A percentile compares a stretch with the other conserved stretches of the same genome.
phyloP scores from a whole-genome alignment of 371 early-diverging fungal genomes.

The Encephalitozoon cuniculi region DNA sequence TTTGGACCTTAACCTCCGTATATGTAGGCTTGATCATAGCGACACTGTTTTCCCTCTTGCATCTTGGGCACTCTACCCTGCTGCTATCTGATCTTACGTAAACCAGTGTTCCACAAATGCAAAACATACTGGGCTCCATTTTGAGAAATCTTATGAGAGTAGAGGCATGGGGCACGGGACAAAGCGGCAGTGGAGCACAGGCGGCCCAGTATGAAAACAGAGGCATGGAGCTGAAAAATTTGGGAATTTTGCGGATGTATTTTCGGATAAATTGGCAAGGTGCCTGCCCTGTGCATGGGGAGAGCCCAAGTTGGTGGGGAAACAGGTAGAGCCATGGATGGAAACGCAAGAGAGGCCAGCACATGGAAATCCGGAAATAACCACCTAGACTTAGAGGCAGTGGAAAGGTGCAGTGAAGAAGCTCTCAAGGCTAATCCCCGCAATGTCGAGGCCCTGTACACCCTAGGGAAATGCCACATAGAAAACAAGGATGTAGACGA shows the following conservation, averaged over 20 bases:
- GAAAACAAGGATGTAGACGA: slow-evolving; percentile 1
- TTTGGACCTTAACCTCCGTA: neutral
- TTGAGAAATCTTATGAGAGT: neutral
- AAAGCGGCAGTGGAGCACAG: neutral
- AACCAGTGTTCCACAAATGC: slow-evolving; percentile 46
- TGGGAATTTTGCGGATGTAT: neutral
- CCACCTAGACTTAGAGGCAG: neutral
- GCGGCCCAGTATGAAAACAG: neutral
- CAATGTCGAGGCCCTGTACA: neutral
- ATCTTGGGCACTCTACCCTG: slow-evolving; percentile 33
- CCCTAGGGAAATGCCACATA: slow-evolving; percentile 18
- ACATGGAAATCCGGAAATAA: neutral
- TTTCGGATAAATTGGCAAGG: neutral
- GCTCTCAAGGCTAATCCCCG: slow-evolving; percentile 20
- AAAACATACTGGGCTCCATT: slow-evolving; percentile 37
- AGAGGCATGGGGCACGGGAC: neutral
- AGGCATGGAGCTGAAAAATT: neutral
- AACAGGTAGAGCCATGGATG: neutral
- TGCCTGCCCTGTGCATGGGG: neutral
- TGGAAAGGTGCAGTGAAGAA: neutral
- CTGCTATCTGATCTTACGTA: neutral
- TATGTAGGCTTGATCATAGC: neutral
- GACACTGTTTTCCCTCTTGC: neutral
- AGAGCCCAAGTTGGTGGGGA: neutral
- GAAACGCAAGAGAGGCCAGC: neutral